Evolutionary conservation across 495 filamentous ascomycete genomes (phyloP).

Genomic region (Jackrogersella multiformis): DNA sequence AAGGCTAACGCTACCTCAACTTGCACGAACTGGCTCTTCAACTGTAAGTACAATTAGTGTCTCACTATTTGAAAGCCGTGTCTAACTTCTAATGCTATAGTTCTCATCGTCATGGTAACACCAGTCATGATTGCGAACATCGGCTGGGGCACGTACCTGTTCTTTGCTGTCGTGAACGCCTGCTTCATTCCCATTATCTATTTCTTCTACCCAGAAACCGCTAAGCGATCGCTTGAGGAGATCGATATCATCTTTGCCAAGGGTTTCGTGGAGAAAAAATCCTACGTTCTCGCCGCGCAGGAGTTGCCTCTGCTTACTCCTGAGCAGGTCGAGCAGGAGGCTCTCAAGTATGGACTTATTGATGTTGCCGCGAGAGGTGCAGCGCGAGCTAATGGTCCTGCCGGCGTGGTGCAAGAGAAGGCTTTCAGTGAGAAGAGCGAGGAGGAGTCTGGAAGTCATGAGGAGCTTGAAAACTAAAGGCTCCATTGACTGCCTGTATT

Average conservation of each 20-base stretch:
- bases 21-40: slow-evolving; percentile 83
- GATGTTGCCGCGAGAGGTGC: slow-evolving; percentile 44
- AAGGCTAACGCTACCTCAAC: slow-evolving; percentile 81
- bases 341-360: slow-evolving; percentile 67
- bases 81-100: slow-evolving; percentile 18
- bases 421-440: slow-evolving; percentile 40
- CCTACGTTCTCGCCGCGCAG: slow-evolving; percentile 74
- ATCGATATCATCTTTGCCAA: slow-evolving; percentile 76
- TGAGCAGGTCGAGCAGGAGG: slow-evolving; percentile 70
- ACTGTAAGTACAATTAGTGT: slow-evolving; percentile 55
- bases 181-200: slow-evolving; percentile 77
- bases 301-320: slow-evolving; percentile 73
- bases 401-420: slow-evolving; percentile 38
- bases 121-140: slow-evolving; percentile 76
- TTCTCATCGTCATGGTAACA: slow-evolving; percentile 78
- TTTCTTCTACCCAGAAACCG: slow-evolving; percentile 81
- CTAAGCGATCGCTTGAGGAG: slow-evolving; percentile 75
- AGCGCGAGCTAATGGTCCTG: slow-evolving; percentile 19
- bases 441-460: slow-evolving; percentile 30
- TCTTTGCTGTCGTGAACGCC: slow-evolving; percentile 78
- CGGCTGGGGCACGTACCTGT: slow-evolving; percentile 79
- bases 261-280: slow-evolving; percentile 76
- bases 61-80: slow-evolving; percentile 1
- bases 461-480: slow-evolving; percentile 37
- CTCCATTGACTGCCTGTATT: slow-evolving; percentile 12